Evolutionary conservation across 768 basidiomycete genomes (phyloP), one percentile per base, ranked within the genome.

Genomic region (Russula ochroleuca): DNA sequence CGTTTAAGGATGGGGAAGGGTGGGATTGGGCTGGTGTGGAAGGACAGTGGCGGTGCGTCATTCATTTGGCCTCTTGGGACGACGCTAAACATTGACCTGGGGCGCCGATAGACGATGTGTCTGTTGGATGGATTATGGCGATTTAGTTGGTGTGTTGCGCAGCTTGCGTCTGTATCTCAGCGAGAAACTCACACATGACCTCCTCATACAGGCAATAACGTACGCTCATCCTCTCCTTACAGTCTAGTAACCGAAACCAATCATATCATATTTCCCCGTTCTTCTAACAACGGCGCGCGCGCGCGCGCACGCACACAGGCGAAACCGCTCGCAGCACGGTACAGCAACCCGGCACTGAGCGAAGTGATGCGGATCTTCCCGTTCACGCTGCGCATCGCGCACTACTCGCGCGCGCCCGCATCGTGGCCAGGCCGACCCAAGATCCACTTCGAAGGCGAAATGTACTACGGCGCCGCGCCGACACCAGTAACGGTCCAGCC

Each of bases 11-110:
- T 5, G 74, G 72, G 52, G 72, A 74, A 6, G 83, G 83, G 5
- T 83, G 81, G 82, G 83, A 84, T 67, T 85, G 84, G 83, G 84
- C 83, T 1, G 83, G 81, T 9, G 81, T 78, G 3, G 70, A 75
- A 48, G 83, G 83, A 19, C 73, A 77, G 53, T 85, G 83, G 82
- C 76, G 77, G 83, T 83, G 67, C 68, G 80, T 73, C 5, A 23
- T 28, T 28, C 28, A 5, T n/a, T 33, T 10, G 28, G 37, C 15
- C 35, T 28, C 9, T 6, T 17, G 15, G 47, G 14, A 45, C 28
- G 28, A 49, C 31, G 43, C 45, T 54, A 19, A 61, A 47, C 35
- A 10, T 19, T 21, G 19, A 2, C 10, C 21, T 2, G 31, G 31
- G 48, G 17, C 31, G 14, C 38, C n/a, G 11, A 38, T 65, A 84